These are phyloP conservation scores for Podospora didyma DNA, from an alignment of 495 filamentous ascomycete species.

Conservation along the genomic window DNA sequence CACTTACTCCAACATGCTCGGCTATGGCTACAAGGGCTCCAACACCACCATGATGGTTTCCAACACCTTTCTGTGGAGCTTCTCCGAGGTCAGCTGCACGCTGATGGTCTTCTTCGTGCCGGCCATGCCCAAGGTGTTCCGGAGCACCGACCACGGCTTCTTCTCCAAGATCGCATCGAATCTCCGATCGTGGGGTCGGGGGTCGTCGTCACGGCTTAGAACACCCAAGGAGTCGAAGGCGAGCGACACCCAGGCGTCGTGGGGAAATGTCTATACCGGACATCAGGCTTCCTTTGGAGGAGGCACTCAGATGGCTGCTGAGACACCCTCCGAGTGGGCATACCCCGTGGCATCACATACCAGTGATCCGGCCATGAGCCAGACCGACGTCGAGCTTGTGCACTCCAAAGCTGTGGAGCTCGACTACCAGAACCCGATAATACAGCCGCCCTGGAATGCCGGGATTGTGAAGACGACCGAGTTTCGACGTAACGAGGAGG, in stretches of 20 bases:
- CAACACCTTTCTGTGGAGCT: constrained; percentile 3
- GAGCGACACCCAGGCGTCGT: not conserved
- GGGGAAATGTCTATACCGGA: not conserved
- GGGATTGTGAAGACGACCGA: not conserved
- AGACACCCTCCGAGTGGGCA: not conserved
- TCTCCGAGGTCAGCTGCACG: constrained; percentile 14
- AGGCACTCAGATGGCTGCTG: not conserved
- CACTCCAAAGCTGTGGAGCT: not conserved
- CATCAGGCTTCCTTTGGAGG: not conserved
- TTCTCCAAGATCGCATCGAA: not conserved
- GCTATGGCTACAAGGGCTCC: constrained; percentile 14
- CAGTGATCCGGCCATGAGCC: not conserved
- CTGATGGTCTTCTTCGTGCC: constrained; percentile 15
- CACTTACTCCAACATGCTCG: constrained; percentile 16
- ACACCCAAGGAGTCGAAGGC: not conserved
- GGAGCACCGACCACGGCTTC: not conserved
- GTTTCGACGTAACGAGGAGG: not conserved
- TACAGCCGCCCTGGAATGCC: not conserved
- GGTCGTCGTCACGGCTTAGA: not conserved
- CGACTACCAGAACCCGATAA: not conserved
- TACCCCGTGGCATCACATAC: not conserved
- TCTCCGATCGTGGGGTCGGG: not conserved
- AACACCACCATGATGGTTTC: constrained; percentile 4
- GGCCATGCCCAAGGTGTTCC: not conserved
- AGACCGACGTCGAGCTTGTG: not conserved